phyloP scores from a whole-genome alignment of 78 protist species.

The Dictyostelium brefeldianum region DNA sequence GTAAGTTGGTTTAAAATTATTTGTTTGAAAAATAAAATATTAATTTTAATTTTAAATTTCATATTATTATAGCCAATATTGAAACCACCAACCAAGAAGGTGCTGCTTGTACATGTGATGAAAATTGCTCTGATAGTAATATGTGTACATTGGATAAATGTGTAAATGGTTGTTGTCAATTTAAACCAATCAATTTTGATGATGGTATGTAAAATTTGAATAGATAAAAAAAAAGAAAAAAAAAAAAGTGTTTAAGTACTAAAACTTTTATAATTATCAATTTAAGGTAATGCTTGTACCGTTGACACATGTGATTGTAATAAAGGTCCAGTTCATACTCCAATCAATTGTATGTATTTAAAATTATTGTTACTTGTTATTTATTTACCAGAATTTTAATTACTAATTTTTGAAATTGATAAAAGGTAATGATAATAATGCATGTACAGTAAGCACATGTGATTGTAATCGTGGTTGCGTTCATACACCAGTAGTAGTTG shows the following conservation, averaged over 20 bases:
- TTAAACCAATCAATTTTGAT: neutral
- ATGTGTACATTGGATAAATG: constrained; percentile 60
- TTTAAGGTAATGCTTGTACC: constrained; percentile 38
- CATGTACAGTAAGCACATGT: constrained; percentile 15
- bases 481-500: neutral
- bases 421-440: constrained; percentile 17
- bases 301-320: constrained; percentile 27
- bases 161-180: constrained; percentile 14
- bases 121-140: constrained; percentile 54
- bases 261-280: too few relatives aligned
- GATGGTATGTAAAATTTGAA: constrained; percentile 9
- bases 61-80: neutral
- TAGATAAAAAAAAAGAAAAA: too few relatives aligned
- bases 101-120: neutral
- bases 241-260: too few relatives aligned
- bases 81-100: neutral
- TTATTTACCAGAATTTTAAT: constrained; percentile 27
- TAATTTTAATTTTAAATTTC: too few relatives aligned
- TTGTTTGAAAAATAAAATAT: too few relatives aligned
- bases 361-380: too few relatives aligned
- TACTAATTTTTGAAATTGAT: neutral
- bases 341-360: constrained; percentile 41
- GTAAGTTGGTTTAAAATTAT: too few relatives aligned
- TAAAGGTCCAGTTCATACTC: constrained; percentile 27
- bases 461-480: neutral